Percentiles rank a stretch among this genome's conserved stretches.
These are phyloP conservation scores for Dovyalis caffra DNA, from an alignment of 345 rosid genomes.

Conservation along the genomic window DNA sequence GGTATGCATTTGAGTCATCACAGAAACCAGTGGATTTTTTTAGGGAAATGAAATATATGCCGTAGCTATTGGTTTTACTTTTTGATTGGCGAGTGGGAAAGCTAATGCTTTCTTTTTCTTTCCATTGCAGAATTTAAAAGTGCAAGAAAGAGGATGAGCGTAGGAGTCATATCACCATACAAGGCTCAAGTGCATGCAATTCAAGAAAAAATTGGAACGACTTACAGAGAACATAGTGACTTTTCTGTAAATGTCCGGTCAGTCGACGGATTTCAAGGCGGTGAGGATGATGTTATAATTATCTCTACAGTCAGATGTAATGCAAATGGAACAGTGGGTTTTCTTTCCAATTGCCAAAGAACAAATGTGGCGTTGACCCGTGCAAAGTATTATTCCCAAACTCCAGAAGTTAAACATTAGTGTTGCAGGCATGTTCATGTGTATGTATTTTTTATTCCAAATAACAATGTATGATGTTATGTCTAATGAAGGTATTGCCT, in stretches of 20 bases:
- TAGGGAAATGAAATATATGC: not conserved
- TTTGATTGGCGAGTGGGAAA: not conserved
- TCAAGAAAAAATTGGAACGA: slow-evolving; percentile 35
- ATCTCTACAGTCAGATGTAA: slow-evolving; percentile 53
- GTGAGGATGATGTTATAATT: slow-evolving; percentile 54
- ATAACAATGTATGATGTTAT: not conserved
- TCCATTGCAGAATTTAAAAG: slow-evolving; percentile 2
- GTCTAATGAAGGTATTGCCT: slow-evolving; percentile 35
- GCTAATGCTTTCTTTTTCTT: not conserved
- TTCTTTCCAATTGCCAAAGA: slow-evolving; percentile 25
- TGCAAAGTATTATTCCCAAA: slow-evolving; percentile 32
- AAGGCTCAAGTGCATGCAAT: slow-evolving; percentile 51
- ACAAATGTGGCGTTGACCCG: slow-evolving; percentile 8
- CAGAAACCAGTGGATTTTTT: not conserved
- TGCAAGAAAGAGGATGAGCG: slow-evolving; percentile 26
- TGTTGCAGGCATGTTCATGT: not conserved
- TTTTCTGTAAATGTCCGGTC: slow-evolving; percentile 38
- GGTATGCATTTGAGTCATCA: slow-evolving; percentile 18
- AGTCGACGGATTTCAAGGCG: slow-evolving; percentile 58
- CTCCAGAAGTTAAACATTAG: not conserved
- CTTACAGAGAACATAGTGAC: not conserved
- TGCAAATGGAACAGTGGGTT: slow-evolving; percentile 35
- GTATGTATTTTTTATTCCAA: not conserved
- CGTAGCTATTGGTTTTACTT: not conserved
- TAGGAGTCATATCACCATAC: slow-evolving; percentile 56